Conservation (phyloP, 2,329 filamentous ascomycete species). For the Fusarium sterilihyphosum region DNA sequence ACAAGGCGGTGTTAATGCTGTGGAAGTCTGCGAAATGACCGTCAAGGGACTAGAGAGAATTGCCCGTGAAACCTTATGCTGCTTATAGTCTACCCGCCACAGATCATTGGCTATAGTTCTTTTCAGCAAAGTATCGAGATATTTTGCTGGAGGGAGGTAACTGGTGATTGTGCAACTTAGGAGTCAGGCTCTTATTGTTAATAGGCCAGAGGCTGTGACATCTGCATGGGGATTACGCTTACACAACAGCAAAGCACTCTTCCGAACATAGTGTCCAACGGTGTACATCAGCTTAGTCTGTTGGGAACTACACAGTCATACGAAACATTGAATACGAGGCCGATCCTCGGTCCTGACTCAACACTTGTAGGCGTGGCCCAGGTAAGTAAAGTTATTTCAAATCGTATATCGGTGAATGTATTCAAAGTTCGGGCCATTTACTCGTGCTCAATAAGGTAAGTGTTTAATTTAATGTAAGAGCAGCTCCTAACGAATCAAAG, state of each 20-base stretch:
- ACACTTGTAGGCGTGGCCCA: not conserved
- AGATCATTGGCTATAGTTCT: not conserved
- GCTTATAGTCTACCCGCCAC: rapidly evolving
- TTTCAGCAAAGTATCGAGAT: not conserved
- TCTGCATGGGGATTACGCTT: not conserved
- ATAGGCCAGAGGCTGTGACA: not conserved
- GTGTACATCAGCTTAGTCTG: not conserved
- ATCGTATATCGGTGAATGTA: not conserved
- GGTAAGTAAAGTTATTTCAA: not conserved
- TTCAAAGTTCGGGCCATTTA: no score
- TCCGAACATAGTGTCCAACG: not conserved
- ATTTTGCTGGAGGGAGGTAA: no score
- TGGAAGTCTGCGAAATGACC: not conserved
- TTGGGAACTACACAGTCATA: not conserved
- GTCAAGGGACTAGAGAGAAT: not conserved
- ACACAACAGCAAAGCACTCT: not conserved
- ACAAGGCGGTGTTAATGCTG: not conserved
- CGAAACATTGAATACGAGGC: not conserved
- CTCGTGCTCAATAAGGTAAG: no score
- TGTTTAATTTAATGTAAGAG: not conserved
- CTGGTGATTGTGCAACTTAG: not conserved
- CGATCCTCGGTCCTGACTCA: not conserved
- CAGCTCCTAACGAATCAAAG: not conserved
- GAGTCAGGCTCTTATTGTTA: not conserved
- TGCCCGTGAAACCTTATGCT: not conserved